Percentiles rank a stretch among this genome's conserved stretches.
Evolutionary conservation across 2,329 filamentous ascomycete genomes (phyloP).

Genomic region (Fusarium sp.): DNA sequence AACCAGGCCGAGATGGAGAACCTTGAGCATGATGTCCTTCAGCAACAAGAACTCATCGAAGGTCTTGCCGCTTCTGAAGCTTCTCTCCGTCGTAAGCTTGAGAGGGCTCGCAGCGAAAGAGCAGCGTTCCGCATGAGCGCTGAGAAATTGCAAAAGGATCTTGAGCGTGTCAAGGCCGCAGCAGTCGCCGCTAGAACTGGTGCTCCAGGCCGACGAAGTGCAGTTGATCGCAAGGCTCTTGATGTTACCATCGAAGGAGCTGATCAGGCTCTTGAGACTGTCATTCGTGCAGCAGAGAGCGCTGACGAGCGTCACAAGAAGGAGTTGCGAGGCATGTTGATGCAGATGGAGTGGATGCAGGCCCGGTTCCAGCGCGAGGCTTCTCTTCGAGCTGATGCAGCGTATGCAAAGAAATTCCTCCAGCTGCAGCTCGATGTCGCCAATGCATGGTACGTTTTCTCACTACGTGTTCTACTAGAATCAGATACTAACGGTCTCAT

Average conservation of each 20-base stretch:
- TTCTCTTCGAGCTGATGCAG: constrained; percentile 80
- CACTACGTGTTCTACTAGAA: not conserved
- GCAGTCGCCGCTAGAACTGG: constrained; percentile 47
- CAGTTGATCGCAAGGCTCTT: constrained; percentile 40
- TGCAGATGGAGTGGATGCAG: constrained; percentile 92
- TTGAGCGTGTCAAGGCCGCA: constrained; percentile 58
- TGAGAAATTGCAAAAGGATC: constrained; percentile 65
- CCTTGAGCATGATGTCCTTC: constrained; percentile 77
- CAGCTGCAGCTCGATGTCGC: constrained; percentile 83
- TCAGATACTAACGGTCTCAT: constrained; percentile 37
- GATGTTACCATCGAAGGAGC: constrained; percentile 53
- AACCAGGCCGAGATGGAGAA: constrained; percentile 73
- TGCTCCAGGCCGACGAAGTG: constrained; percentile 14
- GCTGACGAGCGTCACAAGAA: constrained; percentile 77
- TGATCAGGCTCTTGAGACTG: constrained; percentile 67
- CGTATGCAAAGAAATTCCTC: constrained; percentile 89
- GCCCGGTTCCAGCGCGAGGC: constrained; percentile 84
- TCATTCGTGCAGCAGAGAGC: constrained; percentile 67
- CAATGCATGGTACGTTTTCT: constrained; percentile 82
- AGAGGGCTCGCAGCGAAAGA: constrained; percentile 74
- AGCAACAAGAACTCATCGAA: constrained; percentile 74
- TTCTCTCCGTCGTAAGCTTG: constrained; percentile 73
- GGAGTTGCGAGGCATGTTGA: constrained; percentile 83
- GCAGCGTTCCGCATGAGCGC: constrained; percentile 65
- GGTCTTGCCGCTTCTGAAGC: constrained; percentile 66